These are phyloP conservation scores for Colletotrichum sp. DNA, from an alignment of 2,329 filamentous ascomycete genomes.

Conservation along the genomic window DNA sequence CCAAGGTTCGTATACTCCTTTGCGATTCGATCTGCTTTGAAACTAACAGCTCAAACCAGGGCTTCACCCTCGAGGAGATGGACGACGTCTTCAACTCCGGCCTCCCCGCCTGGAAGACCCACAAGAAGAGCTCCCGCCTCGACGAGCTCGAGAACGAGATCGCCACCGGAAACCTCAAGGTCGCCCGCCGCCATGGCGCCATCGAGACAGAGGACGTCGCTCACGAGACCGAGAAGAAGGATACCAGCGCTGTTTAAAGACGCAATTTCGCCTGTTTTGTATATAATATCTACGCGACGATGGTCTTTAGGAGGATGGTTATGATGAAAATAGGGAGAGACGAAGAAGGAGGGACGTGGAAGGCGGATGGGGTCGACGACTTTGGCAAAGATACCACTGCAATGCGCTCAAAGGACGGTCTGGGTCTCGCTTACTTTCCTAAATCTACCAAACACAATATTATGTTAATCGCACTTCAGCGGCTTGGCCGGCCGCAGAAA, in stretches of 20 bases:
- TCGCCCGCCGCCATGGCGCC: slow-evolving; percentile 19
- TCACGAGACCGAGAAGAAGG: slow-evolving; percentile 18
- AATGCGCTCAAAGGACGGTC: background rate
- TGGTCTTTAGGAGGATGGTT: background rate
- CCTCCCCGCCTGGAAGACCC: slow-evolving; percentile 60
- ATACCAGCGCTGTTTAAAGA: background rate
- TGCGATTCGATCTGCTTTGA: background rate
- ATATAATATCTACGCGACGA: background rate
- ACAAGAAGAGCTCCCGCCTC: slow-evolving; percentile 44
- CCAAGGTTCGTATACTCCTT: slow-evolving; percentile 40
- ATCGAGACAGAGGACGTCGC: background rate
- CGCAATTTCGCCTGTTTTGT: background rate
- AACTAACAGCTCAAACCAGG: slow-evolving; percentile 28
- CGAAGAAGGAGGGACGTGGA: background rate
- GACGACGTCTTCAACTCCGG: slow-evolving; percentile 72
- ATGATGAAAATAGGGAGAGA: background rate
- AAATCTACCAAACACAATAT: background rate
- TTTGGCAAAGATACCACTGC: background rate
- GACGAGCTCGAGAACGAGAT: slow-evolving; percentile 53
- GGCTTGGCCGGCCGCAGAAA: background rate
- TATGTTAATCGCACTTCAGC: background rate
- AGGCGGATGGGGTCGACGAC: background rate
- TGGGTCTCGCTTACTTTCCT: background rate
- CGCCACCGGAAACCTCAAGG: slow-evolving; percentile 47
- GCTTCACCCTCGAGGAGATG: slow-evolving; percentile 78